Percentiles rank a stretch among this genome's conserved stretches.
phyloP scores from a whole-genome alignment of 768 basidiomycete genomes.

The Paxillus rubicundulus region DNA sequence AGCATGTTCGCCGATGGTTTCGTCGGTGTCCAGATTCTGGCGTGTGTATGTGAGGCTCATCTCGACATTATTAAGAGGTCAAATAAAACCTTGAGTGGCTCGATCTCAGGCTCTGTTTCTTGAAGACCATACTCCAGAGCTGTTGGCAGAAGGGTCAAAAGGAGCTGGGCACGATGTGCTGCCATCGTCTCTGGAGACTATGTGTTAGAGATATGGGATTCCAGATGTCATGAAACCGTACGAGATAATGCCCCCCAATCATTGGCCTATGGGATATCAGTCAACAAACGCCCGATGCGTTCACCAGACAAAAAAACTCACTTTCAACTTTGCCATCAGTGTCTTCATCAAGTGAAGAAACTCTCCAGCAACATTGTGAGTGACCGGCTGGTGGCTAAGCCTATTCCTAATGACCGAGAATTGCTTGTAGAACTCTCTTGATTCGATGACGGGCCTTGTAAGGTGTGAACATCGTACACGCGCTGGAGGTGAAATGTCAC shows the following conservation, averaged over 20 bases:
- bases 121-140: conserved; percentile 45
- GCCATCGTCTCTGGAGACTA: conserved; percentile 38
- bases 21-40: conserved; percentile 49
- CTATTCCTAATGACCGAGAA: conserved; percentile 43
- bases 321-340: conserved; percentile 61
- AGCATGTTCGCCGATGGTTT: conserved; percentile 33
- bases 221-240: conserved; percentile 23
- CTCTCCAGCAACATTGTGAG: conserved; percentile 46
- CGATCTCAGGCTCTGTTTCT: conserved; percentile 39
- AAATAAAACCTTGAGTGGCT: conserved; percentile 43
- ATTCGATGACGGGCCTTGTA: conserved; percentile 50
- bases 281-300: background rate
- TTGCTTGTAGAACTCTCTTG: conserved; percentile 49
- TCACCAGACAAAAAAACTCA: conserved; percentile 11
- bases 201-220: background rate
- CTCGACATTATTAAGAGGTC: background rate
- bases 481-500: background rate
- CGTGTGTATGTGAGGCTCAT: background rate
- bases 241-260: conserved; percentile 62
- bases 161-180: conserved; percentile 39
- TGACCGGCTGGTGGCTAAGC: conserved; percentile 43
- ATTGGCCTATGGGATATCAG: conserved; percentile 35
- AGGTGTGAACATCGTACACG: background rate
- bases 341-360: conserved; percentile 55
- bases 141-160: conserved; percentile 38